These are phyloP conservation scores for Rhizopogon vinicolor DNA, from an alignment of 768 basidiomycete species.

Conservation along the genomic window DNA sequence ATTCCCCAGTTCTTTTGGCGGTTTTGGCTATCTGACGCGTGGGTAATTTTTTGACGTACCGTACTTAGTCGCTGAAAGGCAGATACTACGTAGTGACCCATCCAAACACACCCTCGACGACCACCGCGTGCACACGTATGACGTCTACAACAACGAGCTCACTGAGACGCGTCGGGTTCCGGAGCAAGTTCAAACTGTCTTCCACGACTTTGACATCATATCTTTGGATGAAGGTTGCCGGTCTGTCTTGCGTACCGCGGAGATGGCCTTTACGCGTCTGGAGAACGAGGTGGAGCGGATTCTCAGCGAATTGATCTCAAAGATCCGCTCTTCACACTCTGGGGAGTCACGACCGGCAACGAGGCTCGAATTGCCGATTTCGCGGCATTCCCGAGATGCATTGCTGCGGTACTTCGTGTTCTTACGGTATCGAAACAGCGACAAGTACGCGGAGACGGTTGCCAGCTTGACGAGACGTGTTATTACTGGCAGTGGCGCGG, in stretches of 20 bases:
- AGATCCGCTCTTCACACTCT: slow-evolving; percentile 22
- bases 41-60: slow-evolving; percentile 14
- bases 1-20: slow-evolving; percentile 44
- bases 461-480: slow-evolving; percentile 18
- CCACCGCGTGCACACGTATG: slow-evolving; percentile 46
- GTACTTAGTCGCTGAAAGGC: background rate
- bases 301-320: slow-evolving; percentile 30
- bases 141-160: slow-evolving; percentile 48
- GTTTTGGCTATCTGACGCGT: slow-evolving; percentile 45
- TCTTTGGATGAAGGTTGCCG: slow-evolving; percentile 32
- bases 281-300: slow-evolving; percentile 38
- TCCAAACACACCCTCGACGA: slow-evolving; percentile 25
- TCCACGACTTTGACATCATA: slow-evolving; percentile 35
- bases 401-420: slow-evolving; percentile 50
- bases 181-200: slow-evolving; percentile 31
- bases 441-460: slow-evolving; percentile 38
- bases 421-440: slow-evolving; percentile 54
- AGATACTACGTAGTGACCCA: slow-evolving; percentile 14
- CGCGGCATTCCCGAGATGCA: slow-evolving; percentile 27
- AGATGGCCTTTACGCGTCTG: slow-evolving; percentile 37
- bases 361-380: slow-evolving; percentile 17
- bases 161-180: slow-evolving; percentile 39
- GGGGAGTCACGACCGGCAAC: background rate
- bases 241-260: slow-evolving; percentile 35
- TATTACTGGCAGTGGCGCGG: slow-evolving; percentile 15